Base-by-base conservation (phyloP, 1,284 basidiomycete species). In the Apiotrichum montevideense region DNA sequence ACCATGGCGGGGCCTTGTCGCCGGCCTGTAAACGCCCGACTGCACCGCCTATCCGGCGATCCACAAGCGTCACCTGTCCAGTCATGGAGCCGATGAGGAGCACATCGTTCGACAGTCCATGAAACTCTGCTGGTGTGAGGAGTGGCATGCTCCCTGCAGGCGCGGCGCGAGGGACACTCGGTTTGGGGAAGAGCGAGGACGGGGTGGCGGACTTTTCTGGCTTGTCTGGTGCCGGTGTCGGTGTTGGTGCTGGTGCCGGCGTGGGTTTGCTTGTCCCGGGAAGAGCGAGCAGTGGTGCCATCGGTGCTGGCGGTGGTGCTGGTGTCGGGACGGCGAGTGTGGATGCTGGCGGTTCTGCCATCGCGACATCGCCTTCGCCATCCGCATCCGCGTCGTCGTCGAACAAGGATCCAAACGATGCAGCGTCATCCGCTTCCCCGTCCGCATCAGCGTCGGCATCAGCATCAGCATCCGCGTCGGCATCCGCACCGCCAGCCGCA, bases 11-110 rank as follows among this genome's bases (percentile, higher is more conserved):
- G 9, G 90, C 91, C 39, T 56, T 74, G 61, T 90, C 88, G 63
- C 86, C 88, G 76, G 93, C 84, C 80, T 87, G 85, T 46, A 98
- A 76, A 56, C 91, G 80, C 29, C 91, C 90, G 1, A 95, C 88
- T 5, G 89, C 87, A 8, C 62, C 63, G 15, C 58, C 55, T 35
- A 74, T 76, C 6, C 58, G 80, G 63, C 86, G 83, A 70, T 98
- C 95, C 86, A 93, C 95, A 6, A 98, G 74, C 40, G 94, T 84
- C 15, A 96, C 84, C 71, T 96, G 90, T 0, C 96, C 95, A 65
- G 97, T 93, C 62, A 97, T 87, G 7, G 87, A 87, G 33, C 88
- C 87, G 3, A 91, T 93, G 82, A 98, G 83, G 44, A 98, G 75
- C 41, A 96, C 76, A 70, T 98, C 90, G 4, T 86, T 79, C 32